Evolutionary conservation across 345 rosid genomes (phyloP), one percentile per base, ranked within the genome.

Genomic region (Corchorus olitorius): DNA sequence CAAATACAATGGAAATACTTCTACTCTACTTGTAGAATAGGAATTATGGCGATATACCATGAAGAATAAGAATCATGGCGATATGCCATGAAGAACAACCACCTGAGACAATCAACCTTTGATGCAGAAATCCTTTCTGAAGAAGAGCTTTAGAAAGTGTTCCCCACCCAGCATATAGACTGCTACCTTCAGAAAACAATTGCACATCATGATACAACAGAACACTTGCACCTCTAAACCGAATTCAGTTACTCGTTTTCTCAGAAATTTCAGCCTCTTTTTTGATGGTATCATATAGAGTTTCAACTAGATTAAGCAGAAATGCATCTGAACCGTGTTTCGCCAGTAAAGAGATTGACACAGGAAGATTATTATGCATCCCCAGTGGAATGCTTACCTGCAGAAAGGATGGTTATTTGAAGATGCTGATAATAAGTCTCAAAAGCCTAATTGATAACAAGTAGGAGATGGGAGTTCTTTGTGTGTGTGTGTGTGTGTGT

Each of bases 381-480:
- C 96, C 94, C 46, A 92, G 75, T 0, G 97, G 96, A 72, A 94
- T 84, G 72, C 80, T 92, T 70, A 92, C 97, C 97, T 93, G 86
- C 46, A 62, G 41, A 67, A 52, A 68, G n/a, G 66, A 60, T 17
- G 46, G 17, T 35, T 6, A 34, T 17, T 52, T 70, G 20, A 33
- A 33, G 19, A 33, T 27, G 41, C 45, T 33, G 16, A 19, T 20
- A 45, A 13, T 5, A n/a, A 54, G 35, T 14, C 15, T 19, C 27
- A 73, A 41, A 46, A 54, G 22, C 2, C 4, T 3, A n/a, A 41
- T 8, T 22, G n/a, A 68, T 1, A 9, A 8, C 67, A 37, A 8
- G 70, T 39, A 5, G 8, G 7, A 71, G 16, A 4, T 48, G 6
- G 35, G 27, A 37, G 5, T 27, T 27, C 27, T 27, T 27, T 27